Conservation (phyloP, 2,329 filamentous ascomycete genomes). For the Penicillium paneum region DNA sequence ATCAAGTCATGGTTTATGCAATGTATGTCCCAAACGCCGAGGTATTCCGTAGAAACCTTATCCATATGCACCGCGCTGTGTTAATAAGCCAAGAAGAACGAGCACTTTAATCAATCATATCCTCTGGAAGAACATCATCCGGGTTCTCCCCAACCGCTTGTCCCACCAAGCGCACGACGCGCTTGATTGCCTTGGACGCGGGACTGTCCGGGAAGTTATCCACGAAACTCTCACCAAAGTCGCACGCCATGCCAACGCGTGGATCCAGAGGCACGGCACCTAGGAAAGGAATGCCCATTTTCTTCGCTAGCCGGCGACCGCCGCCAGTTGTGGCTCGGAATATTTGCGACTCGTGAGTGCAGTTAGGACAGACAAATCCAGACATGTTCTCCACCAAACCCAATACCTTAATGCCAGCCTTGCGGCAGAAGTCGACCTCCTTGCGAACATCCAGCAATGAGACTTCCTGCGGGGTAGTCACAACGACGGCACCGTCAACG, state of each 20-base stretch:
- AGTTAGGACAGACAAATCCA: constrained; percentile 92
- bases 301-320: constrained; percentile 72
- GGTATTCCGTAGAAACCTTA: neutral
- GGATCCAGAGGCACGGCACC: constrained; percentile 90
- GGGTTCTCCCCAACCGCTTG: constrained; percentile 62
- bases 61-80: constrained; percentile 23
- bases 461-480: constrained; percentile 95
- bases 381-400: constrained; percentile 98
- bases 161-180: constrained; percentile 72
- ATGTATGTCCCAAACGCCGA: constrained; percentile 20
- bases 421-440: constrained; percentile 95
- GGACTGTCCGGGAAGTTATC: constrained; percentile 92
- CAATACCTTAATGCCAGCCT: constrained; percentile 83
- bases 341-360: constrained; percentile 74
- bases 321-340: constrained; percentile 91
- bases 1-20: constrained; percentile 18
- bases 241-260: constrained; percentile 90
- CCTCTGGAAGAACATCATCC: constrained; percentile 46
- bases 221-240: constrained; percentile 96
- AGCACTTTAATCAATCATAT: constrained; percentile 23
- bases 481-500: constrained; percentile 87
- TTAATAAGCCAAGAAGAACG: constrained; percentile 12
- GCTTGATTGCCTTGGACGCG: constrained; percentile 75
- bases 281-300: constrained; percentile 84
- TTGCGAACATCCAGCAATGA: constrained; percentile 88